These are phyloP conservation scores for Daldinia sp. DNA, from an alignment of 2,329 filamentous ascomycete genomes.

Conservation along the genomic window DNA sequence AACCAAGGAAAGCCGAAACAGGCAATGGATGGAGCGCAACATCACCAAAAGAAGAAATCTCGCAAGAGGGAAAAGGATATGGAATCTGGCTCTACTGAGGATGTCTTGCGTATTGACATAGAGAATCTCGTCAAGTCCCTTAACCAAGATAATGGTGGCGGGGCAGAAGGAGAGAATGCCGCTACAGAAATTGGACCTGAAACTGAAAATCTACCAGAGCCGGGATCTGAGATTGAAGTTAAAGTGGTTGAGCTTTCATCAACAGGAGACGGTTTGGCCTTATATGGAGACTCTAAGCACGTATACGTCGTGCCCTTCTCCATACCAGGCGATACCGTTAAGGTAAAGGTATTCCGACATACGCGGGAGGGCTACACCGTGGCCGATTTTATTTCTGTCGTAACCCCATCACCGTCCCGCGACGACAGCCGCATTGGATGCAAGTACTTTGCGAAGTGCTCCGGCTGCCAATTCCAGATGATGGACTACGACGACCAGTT, in stretches of 20 bases:
- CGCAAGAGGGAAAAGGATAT: conserved; percentile 69
- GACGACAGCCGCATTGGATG: conserved; percentile 83
- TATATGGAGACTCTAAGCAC: conserved; percentile 71
- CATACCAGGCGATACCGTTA: conserved; percentile 84
- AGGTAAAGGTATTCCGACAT: conserved; percentile 83
- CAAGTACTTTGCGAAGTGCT: conserved; percentile 87
- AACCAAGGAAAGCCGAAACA: conserved; percentile 31
- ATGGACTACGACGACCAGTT: conserved; percentile 89
- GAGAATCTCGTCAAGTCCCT: conserved; percentile 64
- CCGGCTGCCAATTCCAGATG: conserved; percentile 98
- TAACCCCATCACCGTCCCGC: conserved; percentile 78
- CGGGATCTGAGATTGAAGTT: conserved; percentile 82
- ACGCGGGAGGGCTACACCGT: conserved; percentile 75
- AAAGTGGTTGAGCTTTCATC: conserved; percentile 87
- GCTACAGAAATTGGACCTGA: conserved; percentile 43
- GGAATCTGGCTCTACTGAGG: conserved; percentile 72
- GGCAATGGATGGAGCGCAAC: conserved; percentile 44
- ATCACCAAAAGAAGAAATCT: conserved; percentile 60
- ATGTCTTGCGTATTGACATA: conserved; percentile 75
- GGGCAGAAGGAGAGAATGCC: conserved; percentile 45
- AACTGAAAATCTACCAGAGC: conserved; percentile 66
- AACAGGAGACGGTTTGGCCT: conserved; percentile 88
- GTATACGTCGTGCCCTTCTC: conserved; percentile 92
- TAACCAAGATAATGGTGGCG: conserved; percentile 48
- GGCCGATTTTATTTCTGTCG: conserved; percentile 84